These are phyloP conservation scores for Phyllosticta ampelicida DNA, from an alignment of 2,329 filamentous ascomycete genomes.

Conservation along the genomic window DNA sequence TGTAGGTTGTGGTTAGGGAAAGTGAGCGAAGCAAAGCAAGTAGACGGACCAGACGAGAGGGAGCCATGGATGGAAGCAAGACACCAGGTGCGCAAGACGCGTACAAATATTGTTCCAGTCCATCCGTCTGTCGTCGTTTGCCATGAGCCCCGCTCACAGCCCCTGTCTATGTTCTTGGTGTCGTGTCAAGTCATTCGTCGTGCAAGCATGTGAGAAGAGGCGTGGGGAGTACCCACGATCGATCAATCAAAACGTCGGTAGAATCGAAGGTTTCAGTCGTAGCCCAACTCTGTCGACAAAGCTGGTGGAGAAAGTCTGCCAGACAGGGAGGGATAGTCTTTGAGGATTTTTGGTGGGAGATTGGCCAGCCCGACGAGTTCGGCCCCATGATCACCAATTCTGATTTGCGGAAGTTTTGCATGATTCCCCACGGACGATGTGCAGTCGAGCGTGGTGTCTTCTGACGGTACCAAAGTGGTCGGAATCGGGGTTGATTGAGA, in stretches of 20 bases:
- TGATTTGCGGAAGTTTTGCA: neutral
- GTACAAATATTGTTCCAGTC: neutral
- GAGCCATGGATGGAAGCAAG: neutral
- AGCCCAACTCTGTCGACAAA: neutral
- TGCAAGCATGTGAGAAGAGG: neutral
- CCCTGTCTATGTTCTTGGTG: conserved; percentile 7
- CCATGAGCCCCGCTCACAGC: neutral
- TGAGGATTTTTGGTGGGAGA: neutral
- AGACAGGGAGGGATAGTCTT: neutral
- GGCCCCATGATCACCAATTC: neutral
- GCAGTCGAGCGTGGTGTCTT: neutral
- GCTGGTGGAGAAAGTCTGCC: neutral
- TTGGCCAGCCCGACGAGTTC: neutral
- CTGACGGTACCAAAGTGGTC: neutral
- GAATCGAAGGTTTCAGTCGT: conserved; percentile 4
- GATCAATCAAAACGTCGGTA: neutral
- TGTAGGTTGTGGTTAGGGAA: neutral
- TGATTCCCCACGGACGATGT: neutral
- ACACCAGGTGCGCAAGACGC: neutral
- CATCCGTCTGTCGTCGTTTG: neutral
- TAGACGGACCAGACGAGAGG: neutral
- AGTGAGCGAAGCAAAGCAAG: conserved; percentile 9
- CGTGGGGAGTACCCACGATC: neutral
- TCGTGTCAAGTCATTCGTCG: conserved; percentile 10
- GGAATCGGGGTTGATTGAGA: neutral